Evolutionary conservation across 768 basidiomycete species (phyloP), one percentile per base, ranked within the genome.

Genomic region (Podaxis mareebaensis): DNA sequence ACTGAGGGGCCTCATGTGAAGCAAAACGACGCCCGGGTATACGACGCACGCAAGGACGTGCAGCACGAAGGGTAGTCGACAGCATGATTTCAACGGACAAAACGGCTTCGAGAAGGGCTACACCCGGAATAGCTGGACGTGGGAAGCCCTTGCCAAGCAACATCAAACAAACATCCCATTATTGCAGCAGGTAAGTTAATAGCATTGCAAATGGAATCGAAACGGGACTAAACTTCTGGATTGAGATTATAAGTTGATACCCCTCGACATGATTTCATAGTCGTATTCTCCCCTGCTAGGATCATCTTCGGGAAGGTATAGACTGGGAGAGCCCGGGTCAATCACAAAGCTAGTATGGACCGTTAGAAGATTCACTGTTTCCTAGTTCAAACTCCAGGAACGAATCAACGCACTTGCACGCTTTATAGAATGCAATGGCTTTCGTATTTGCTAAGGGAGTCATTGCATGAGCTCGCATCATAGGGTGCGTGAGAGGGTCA

Each of bases 1-100:
- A 95, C 59, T 90, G 87, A 11, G 93, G 91, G 26, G 90, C 87
- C 58, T 85, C 90, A 69, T 90, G 89, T 12, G 91, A 92, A 30
- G 88, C 88, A 72, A 82, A 83, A 4, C 88, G 84, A 67, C 75
- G 80, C 60, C 77, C 70, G 60, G 69, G 66, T 39, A 78, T 58
- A 36, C 77, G 76, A 51, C 74, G 76, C 53, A 74, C 75, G 64
- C 74, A 75, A 42, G 74, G 72, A 61, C 80, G 80, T 40, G 78
- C 69, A 28, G 77, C 75, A 65, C 87, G 87, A 67, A 84, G 71
- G 55, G 85, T 75, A 30, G 81, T 77, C 61, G 79, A 77, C 66
- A 83, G 73, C 68, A 82, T 78, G 79, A 83, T 84, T 53, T 61
- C 39, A 24, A 58, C 53, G 58, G 30, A 53, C 48, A 51, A 59